phyloP scores from a whole-genome alignment of 306 rosid genomes.

The Begonia peltatifolia region DNA sequence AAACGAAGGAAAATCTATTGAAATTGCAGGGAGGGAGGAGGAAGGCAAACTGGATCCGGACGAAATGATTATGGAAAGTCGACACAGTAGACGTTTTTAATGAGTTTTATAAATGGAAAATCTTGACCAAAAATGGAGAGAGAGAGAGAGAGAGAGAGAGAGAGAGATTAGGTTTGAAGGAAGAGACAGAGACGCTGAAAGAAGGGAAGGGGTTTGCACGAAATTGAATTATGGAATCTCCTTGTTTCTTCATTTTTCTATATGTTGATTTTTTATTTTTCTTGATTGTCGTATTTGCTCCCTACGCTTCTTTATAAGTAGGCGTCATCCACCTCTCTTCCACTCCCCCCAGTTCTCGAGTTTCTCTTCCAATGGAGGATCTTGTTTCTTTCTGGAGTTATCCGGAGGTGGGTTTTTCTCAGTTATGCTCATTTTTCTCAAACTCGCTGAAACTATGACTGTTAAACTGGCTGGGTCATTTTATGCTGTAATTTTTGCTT shows the following conservation, averaged over 20 bases:
- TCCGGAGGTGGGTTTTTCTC: constrained; percentile 42
- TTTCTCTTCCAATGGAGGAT: constrained; percentile 31
- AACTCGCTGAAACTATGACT: too few species aligned
- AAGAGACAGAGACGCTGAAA: constrained; percentile 22
- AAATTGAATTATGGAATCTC: constrained; percentile 6
- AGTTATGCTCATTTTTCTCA: background rate
- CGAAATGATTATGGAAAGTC: too few species aligned
- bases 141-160: constrained; percentile 1
- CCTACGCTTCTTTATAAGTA: constrained; percentile 20
- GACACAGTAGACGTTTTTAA: too few species aligned
- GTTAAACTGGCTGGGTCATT: too few species aligned
- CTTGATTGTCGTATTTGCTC: constrained; percentile 10
- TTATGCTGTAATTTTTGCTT: too few species aligned
- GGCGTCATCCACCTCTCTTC: constrained; percentile 3
- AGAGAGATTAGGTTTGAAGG: constrained; percentile 1
- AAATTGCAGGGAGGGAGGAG: too few species aligned
- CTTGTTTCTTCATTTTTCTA: constrained; percentile 18
- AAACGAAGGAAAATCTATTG: too few species aligned
- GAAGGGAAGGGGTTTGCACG: constrained; percentile 14
- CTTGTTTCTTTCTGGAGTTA: constrained; percentile 28
- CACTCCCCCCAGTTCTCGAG: constrained; percentile 11
- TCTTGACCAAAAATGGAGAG: too few species aligned
- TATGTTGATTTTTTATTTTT: constrained; percentile 18
- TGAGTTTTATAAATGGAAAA: too few species aligned
- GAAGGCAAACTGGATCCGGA: too few species aligned